These are phyloP conservation scores for Hypsizygus ulmarius DNA, from an alignment of 1,284 basidiomycete species.

Conservation along the genomic window DNA sequence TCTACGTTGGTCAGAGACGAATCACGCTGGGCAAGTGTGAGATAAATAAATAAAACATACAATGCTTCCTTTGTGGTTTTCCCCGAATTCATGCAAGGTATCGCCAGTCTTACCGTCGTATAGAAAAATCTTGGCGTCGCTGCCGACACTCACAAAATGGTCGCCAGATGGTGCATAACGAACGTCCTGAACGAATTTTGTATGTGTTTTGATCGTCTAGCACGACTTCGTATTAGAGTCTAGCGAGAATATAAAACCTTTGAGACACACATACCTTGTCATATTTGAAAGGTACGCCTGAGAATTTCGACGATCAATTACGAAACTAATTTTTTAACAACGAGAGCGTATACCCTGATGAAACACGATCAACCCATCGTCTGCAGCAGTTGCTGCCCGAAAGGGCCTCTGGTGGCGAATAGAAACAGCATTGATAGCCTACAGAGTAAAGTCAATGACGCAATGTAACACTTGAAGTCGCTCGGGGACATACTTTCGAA, in stretches of 20 bases:
- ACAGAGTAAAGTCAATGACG: conserved; percentile 3
- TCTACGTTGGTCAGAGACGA: conserved; percentile 40
- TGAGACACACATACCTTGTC: conserved; percentile 57
- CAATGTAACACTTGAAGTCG: background rate
- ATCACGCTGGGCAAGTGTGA: background rate
- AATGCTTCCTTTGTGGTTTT: conserved; percentile 71
- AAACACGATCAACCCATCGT: conserved; percentile 82
- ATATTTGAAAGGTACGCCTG: conserved; percentile 86
- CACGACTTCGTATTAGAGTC: background rate
- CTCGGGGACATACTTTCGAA: conserved; percentile 63
- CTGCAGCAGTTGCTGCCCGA: conserved; percentile 84
- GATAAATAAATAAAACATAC: conserved; percentile 45
- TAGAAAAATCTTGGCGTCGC: conserved; percentile 86
- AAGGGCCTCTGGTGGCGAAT: conserved; percentile 90
- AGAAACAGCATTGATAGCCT: conserved; percentile 89
- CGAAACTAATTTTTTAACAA: background rate
- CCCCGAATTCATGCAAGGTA: conserved; percentile 65
- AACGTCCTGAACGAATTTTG: conserved; percentile 93
- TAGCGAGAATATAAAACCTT: background rate
- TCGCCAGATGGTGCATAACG: conserved; percentile 81
- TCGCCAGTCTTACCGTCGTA: conserved; percentile 94
- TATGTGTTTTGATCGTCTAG: conserved; percentile 85
- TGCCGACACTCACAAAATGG: conserved; percentile 87
- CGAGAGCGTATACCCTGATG: conserved; percentile 54
- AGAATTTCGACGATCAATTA: background rate